Evolutionary conservation across 2,329 filamentous ascomycete species (phyloP), one percentile per base, ranked within the genome.

Genomic region (Xylariaceae sp.): DNA sequence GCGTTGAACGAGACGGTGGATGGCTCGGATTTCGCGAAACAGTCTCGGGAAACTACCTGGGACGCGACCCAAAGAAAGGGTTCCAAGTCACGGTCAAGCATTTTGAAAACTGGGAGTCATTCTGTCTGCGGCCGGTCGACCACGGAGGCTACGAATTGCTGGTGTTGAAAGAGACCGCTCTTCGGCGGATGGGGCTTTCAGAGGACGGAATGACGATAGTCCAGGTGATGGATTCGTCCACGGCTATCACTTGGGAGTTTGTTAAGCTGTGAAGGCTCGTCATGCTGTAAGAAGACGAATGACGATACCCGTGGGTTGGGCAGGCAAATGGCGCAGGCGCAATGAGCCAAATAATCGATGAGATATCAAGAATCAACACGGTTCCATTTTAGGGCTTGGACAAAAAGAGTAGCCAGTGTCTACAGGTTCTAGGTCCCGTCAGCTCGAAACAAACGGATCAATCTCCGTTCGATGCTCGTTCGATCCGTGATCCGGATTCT

Each of bases 11-110:
- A 15, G 13, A 11, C 4, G 23, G 56, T 8, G 62, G 62, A 3
- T 64, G 57, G 59, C 34, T 62, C 30, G 51, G 44, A 4, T 64
- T 62, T 55, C 57, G 49, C n/a, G 55, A 64, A n/a, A 30, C 35
- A 4, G 62, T 62, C 7, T 64, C 62, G 30, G 54, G 54, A 1
- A 52, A 10, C 1, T 60, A 64, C 11, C 30, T 62, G 3, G 59
- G 62, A 1, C 52, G 42, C 4, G 45, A 64, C 54, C n/a, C 30
- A 3, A 34, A n/a, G 1, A 56, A 56, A 11, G 53, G 53, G 0
- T 52, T 53, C 4, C 8, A 9, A 7, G 58, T 45, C 17, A 13
- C 10, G 9, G 49, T 44, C 23, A 5, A 2, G 0, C 0, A 47
- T 1, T 23, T 56, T 6, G 3, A n/a, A 0, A 1, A 1, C 2